A percentile compares a stretch with the other conserved stretches of the same genome.
phyloP scores from a whole-genome alignment of 2,329 filamentous ascomycete genomes.

The Juglanconis sp. region DNA sequence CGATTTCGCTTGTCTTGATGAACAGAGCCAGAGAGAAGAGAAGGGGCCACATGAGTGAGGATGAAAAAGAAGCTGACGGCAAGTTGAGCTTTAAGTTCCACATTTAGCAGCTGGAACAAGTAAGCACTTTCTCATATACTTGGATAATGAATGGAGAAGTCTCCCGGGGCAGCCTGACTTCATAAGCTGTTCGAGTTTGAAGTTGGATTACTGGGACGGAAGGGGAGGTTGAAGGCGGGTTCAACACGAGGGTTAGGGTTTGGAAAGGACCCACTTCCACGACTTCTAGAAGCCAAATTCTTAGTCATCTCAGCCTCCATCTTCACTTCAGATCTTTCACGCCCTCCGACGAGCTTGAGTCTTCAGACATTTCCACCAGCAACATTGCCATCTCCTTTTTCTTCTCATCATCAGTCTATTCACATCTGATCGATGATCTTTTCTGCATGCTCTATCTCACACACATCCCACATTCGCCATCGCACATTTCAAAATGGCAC shows the following conservation, averaged over 20 bases:
- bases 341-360: neutral
- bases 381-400: neutral
- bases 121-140: neutral
- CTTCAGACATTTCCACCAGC: neutral
- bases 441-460: neutral
- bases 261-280: too few species aligned
- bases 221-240: too few species aligned
- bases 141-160: too few species aligned
- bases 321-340: neutral
- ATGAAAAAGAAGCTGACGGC: conserved; percentile 2
- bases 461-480: neutral
- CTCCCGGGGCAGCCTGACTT: too few species aligned
- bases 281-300: too few species aligned
- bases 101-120: neutral
- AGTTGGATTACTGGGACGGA: too few species aligned
- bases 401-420: neutral
- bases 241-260: too few species aligned
- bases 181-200: too few species aligned
- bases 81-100: conserved; percentile 1
- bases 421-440: neutral
- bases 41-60: neutral
- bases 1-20: neutral
- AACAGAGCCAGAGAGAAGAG: neutral
- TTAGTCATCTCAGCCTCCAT: neutral
- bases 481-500: conserved; percentile 32